Percentiles rank a stretch among this genome's conserved stretches.
phyloP scores from a whole-genome alignment of 2,329 filamentous ascomycete genomes.

The Verticillium albo-atrum region DNA sequence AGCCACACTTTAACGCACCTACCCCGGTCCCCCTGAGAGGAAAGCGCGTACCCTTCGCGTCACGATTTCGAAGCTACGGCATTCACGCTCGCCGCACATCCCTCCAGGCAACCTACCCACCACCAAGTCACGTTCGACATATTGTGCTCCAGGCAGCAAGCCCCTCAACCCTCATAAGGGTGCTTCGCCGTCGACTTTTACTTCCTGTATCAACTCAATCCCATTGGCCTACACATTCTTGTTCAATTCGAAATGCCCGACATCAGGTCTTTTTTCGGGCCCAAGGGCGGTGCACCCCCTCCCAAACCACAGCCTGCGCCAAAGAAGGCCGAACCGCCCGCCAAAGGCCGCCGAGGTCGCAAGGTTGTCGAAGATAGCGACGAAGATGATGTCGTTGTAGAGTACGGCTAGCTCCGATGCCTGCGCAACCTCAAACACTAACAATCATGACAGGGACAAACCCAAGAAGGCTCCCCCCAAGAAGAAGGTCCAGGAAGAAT shows the following conservation, averaged over 20 bases:
- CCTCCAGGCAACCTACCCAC: slow-evolving; percentile 1
- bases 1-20: slow-evolving; percentile 9
- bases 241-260: slow-evolving; percentile 63
- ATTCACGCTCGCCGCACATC: slow-evolving; percentile 1
- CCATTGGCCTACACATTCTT: neutral
- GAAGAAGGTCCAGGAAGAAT: slow-evolving; percentile 43
- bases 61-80: slow-evolving; percentile 5
- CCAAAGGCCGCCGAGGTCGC: slow-evolving; percentile 44
- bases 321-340: slow-evolving; percentile 40
- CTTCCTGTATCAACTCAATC: neutral
- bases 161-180: neutral
- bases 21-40: slow-evolving; percentile 10
- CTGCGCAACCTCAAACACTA: neutral
- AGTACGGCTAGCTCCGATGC: slow-evolving; percentile 33
- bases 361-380: slow-evolving; percentile 79
- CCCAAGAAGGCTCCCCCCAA: slow-evolving; percentile 46
- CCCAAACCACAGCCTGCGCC: slow-evolving; percentile 35
- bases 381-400: slow-evolving; percentile 59
- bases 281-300: slow-evolving; percentile 59
- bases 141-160: neutral
- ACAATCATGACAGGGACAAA: slow-evolving; percentile 11
- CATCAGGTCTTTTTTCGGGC: slow-evolving; percentile 86
- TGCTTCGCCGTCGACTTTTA: neutral
- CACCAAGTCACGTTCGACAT: neutral
- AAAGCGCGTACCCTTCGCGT: slow-evolving; percentile 42